Percentiles rank a stretch among this genome's conserved stretches.
Conservation (phyloP, 2,329 filamentous ascomycete species). For the Claviceps africana region DNA sequence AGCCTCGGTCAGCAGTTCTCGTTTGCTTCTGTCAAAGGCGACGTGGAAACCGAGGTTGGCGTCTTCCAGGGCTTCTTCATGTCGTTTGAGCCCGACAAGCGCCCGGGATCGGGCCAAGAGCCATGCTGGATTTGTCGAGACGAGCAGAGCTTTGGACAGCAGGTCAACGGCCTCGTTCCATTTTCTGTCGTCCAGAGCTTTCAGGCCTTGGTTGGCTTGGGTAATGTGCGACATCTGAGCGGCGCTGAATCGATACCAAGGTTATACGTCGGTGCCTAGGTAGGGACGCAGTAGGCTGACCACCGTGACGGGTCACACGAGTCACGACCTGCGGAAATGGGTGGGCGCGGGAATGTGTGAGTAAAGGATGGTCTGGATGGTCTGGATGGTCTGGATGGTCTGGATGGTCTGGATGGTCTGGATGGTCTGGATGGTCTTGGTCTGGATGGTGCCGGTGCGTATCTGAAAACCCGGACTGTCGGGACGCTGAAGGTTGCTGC, state of each 20-base stretch:
- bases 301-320: not conserved
- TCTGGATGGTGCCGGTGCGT: too few relatives aligned
- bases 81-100: slow-evolving; percentile 49
- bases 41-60: slow-evolving; percentile 50
- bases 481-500: too few relatives aligned
- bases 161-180: slow-evolving; percentile 54
- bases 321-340: too few relatives aligned
- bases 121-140: slow-evolving; percentile 58
- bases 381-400: too few relatives aligned
- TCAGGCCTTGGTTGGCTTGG: slow-evolving; percentile 47
- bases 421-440: too few relatives aligned
- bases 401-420: too few relatives aligned
- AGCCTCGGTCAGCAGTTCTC: slow-evolving; percentile 63
- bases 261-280: too few relatives aligned
- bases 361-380: not conserved
- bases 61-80: slow-evolving; percentile 53
- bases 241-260: not conserved
- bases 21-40: slow-evolving; percentile 54
- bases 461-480: not conserved
- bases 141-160: slow-evolving; percentile 53
- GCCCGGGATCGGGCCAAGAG: slow-evolving; percentile 71
- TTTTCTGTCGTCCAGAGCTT: slow-evolving; percentile 46
- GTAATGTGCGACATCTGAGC: slow-evolving; percentile 35
- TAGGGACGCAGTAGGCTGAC: not conserved
- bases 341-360: not conserved